A percentile compares a stretch with the other conserved stretches of the same genome.
Conservation (phyloP, 768 basidiomycete genomes). For the Candolleomyces efflorescens region DNA sequence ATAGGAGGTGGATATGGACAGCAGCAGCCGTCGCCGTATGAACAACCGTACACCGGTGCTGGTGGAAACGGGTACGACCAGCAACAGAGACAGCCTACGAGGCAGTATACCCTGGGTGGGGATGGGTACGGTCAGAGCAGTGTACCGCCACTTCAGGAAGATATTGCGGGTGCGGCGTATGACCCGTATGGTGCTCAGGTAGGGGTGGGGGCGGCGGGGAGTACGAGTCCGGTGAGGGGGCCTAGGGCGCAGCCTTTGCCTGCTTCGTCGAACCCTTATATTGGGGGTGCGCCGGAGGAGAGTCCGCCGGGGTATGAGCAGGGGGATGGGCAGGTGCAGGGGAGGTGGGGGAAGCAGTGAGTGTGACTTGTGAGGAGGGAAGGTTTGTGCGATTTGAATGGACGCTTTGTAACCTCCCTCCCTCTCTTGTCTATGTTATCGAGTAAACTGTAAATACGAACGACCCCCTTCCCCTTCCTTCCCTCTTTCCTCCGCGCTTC, state of each 20-base stretch:
- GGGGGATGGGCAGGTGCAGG: background rate
- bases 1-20: background rate
- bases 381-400: too few species aligned
- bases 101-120: slow-evolving; percentile 55
- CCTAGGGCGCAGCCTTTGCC: background rate
- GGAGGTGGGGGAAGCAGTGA: background rate
- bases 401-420: too few species aligned
- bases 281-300: background rate
- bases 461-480: too few species aligned
- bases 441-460: too few species aligned
- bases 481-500: too few species aligned
- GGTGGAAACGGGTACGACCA: slow-evolving; percentile 23
- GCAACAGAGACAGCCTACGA: slow-evolving; percentile 31
- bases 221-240: background rate
- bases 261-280: background rate
- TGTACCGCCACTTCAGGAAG: slow-evolving; percentile 38
- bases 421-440: too few species aligned
- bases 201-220: background rate
- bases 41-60: slow-evolving; percentile 15
- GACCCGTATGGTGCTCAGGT: slow-evolving; percentile 11
- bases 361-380: too few species aligned
- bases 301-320: background rate
- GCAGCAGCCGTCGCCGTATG: slow-evolving; percentile 9
- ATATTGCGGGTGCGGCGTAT: slow-evolving; percentile 19
- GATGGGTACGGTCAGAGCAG: slow-evolving; percentile 49